A percentile compares a stretch with the other conserved stretches of the same genome.
phyloP scores from a whole-genome alignment of 305 asterid genomes.

The Fraxinus floribunda region DNA sequence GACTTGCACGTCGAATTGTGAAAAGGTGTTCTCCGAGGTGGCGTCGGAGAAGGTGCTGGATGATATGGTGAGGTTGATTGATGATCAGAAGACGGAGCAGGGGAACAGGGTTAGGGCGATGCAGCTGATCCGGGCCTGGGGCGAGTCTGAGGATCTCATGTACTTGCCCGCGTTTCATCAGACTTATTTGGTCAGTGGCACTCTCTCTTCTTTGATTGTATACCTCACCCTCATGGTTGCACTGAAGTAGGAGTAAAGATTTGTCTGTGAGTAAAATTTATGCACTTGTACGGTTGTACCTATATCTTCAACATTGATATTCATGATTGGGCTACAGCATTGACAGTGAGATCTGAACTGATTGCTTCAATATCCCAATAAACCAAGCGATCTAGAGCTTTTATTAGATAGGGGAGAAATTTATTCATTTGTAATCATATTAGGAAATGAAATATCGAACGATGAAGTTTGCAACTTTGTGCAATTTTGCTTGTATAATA shows the following conservation, averaged over 20 bases:
- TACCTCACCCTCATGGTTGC: not conserved
- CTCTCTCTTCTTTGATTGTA: not conserved
- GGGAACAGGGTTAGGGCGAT: constrained; percentile 66
- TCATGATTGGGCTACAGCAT: not conserved
- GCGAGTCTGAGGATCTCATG: constrained; percentile 74
- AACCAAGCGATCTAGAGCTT: not conserved
- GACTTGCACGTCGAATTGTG: constrained; percentile 85
- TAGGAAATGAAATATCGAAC: not conserved
- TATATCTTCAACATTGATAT: not conserved
- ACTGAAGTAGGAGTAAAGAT: not conserved
- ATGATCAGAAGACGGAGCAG: constrained; percentile 69
- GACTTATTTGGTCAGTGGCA: constrained; percentile 59
- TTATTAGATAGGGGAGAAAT: not conserved
- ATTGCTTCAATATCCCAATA: not conserved
- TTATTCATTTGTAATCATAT: not conserved
- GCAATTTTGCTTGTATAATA: not conserved
- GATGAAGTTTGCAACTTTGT: not conserved
- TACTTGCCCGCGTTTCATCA: constrained; percentile 90
- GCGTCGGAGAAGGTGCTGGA: constrained; percentile 93
- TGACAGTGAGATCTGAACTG: not conserved
- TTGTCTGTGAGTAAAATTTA: not conserved
- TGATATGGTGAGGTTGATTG: constrained; percentile 77
- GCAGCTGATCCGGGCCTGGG: constrained; percentile 94
- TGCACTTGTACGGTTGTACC: not conserved
- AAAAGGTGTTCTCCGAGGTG: constrained; percentile 82